Percentiles rank a stretch among this genome's conserved stretches.
phyloP scores from a whole-genome alignment of 139 green algal species.

The Deuterostichococcus epilithicus region DNA sequence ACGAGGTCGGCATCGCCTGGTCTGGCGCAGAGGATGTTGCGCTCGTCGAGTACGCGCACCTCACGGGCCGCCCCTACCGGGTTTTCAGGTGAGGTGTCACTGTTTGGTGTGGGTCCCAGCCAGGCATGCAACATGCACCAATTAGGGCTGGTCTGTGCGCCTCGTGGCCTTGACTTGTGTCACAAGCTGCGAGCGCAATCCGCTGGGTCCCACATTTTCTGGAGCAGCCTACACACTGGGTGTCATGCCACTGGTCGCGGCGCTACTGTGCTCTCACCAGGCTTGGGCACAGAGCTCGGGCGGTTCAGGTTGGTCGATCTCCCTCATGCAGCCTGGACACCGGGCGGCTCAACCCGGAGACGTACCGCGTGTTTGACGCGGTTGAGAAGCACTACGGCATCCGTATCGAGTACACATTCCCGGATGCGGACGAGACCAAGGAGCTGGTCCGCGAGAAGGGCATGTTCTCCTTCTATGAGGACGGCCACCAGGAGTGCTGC shows the following conservation, averaged over 20 bases:
- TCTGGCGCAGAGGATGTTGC: constrained; percentile 95
- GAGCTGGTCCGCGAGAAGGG: constrained; percentile 94
- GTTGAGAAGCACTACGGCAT: constrained; percentile 98
- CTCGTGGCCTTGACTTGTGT: too few relatives aligned
- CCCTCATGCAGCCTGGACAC: constrained; percentile 81
- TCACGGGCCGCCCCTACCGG: constrained; percentile 89
- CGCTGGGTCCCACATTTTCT: too few relatives aligned
- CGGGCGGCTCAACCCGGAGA: constrained; percentile 95
- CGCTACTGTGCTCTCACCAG: too few relatives aligned
- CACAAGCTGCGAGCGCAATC: too few relatives aligned
- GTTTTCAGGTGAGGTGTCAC: constrained; percentile 80
- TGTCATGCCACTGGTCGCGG: too few relatives aligned
- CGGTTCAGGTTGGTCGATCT: too few relatives aligned
- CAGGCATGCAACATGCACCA: background rate
- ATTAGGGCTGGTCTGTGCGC: background rate
- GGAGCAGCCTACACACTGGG: too few relatives aligned
- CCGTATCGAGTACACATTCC: constrained; percentile 98
- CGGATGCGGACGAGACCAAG: constrained; percentile 82
- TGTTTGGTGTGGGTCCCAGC: background rate
- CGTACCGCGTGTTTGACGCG: constrained; percentile 88
- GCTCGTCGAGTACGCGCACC: constrained; percentile 94
- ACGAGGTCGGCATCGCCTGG: constrained; percentile 91
- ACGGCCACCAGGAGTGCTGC: constrained; percentile 97
- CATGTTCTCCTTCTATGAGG: constrained; percentile 97
- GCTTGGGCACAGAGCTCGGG: too few relatives aligned